Evolutionary conservation across 768 basidiomycete species (phyloP), one percentile per base, ranked within the genome.

Genomic region (Pleurotus sapidus): DNA sequence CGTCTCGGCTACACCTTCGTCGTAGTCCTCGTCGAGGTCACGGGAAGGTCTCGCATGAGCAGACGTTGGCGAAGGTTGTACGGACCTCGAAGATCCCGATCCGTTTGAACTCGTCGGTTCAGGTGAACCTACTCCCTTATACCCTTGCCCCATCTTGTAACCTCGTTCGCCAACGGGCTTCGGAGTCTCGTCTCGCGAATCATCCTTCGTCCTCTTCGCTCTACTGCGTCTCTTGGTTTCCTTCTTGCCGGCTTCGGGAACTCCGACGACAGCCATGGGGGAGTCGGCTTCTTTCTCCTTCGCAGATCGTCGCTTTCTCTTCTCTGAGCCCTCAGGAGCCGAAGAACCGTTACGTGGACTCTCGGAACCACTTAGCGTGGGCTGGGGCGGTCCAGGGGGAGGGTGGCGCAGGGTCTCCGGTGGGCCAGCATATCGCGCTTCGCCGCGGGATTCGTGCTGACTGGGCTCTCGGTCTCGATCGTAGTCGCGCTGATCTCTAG

Each of bases 11-110:
- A 89, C 91, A 23, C 77, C 78, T 69, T 95, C 95, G 63, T 98
- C 95, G 63, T 97, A 97, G 64, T 97, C 91, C 63, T 98, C 95
- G 65, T 97, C 93, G 15, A 95, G 81, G 1, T 82, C 73, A 5
- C 95, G 80, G 9, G 84, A 76, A 15, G 84, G 81, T 38, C 82
- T 72, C 53, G 84, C 80, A 5, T 80, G 78, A 17, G 77, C 80
- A 57, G 79, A 83, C 1, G 83, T 89, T 1, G 89, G 88, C 27
- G 87, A 89, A 2, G 88, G 89, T 62, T 89, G 88, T 40, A 85
- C 75, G 1, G 88, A 89, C 25, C 87, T 74, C 39, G 82, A 82
- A 1, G 84, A 84, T 1, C 82, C 81, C 23, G 85, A 85, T 12
- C 83, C 82, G 58, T 81, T 83, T 6, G 88, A 89, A 66, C 87